Conservation (phyloP, 2,329 filamentous ascomycete species). For the Sordariomycetes sp. region DNA sequence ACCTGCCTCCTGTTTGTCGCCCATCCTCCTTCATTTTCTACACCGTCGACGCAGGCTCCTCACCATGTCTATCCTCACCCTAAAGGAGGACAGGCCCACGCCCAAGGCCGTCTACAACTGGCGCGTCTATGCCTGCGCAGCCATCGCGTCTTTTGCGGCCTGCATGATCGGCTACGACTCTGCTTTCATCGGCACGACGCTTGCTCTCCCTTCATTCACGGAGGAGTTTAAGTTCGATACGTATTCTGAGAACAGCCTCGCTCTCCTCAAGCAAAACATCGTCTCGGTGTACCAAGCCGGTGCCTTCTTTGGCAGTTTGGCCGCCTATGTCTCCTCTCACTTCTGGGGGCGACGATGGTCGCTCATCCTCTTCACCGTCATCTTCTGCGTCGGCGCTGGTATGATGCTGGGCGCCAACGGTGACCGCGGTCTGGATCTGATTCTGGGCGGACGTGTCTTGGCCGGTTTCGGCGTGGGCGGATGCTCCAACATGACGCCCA, state of each 20-base stretch:
- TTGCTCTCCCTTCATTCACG: slow-evolving; percentile 18
- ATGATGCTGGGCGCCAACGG: slow-evolving; percentile 61
- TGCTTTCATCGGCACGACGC: slow-evolving; percentile 15
- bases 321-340: slow-evolving; percentile 57
- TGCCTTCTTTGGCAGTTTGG: slow-evolving; percentile 72
- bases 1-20: not conserved
- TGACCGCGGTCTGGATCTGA: slow-evolving; percentile 52
- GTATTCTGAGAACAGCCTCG: slow-evolving; percentile 36
- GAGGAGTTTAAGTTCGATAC: slow-evolving; percentile 55
- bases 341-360: slow-evolving; percentile 59
- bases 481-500: slow-evolving; percentile 53
- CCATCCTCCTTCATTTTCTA: too few species aligned
- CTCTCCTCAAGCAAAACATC: slow-evolving; percentile 63
- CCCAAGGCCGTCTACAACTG: slow-evolving; percentile 51
- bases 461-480: slow-evolving; percentile 56
- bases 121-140: slow-evolving; percentile 46
- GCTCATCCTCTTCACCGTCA: slow-evolving; percentile 46
- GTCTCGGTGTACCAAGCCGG: slow-evolving; percentile 77
- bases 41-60: too few species aligned
- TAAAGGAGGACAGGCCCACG: slow-evolving; percentile 48
- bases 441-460: slow-evolving; percentile 53
- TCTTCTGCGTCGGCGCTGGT: slow-evolving; percentile 65
- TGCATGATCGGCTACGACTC: slow-evolving; percentile 56
- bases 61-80: slow-evolving; percentile 35
- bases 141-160: slow-evolving; percentile 45